A percentile compares a stretch with the other conserved stretches of the same genome.
Conservation (phyloP, 2,329 filamentous ascomycete genomes). For the Penicillium sp. region DNA sequence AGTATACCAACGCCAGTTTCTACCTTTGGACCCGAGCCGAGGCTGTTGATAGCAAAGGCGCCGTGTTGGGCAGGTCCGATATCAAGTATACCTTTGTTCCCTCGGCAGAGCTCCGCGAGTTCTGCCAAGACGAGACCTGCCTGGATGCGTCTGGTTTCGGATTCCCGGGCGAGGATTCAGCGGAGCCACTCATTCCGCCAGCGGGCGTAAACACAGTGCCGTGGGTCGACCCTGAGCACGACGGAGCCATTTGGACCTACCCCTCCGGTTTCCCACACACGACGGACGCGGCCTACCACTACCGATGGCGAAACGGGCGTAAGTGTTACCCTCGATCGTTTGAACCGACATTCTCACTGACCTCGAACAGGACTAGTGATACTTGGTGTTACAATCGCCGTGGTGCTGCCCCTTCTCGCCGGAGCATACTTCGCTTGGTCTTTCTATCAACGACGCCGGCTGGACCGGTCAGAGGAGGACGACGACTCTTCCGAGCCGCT, state of each 20-base stretch:
- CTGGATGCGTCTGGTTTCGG: conserved; percentile 29
- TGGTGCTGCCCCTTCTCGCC: conserved; percentile 7
- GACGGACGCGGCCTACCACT: conserved; percentile 1
- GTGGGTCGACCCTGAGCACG: conserved; percentile 29
- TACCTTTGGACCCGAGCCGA: conserved; percentile 34
- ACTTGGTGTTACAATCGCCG: conserved; percentile 8
- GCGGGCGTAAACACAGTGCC: conserved; percentile 31
- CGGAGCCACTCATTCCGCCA: conserved; percentile 28
- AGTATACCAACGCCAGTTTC: conserved; percentile 27
- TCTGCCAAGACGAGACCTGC: conserved; percentile 29
- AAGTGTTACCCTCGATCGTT: not conserved
- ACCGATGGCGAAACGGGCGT: conserved; percentile 8
- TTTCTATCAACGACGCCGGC: conserved; percentile 9
- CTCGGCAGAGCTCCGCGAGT: conserved; percentile 30
- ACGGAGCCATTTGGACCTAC: conserved; percentile 18
- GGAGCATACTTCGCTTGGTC: conserved; percentile 10
- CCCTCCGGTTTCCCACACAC: conserved; percentile 14
- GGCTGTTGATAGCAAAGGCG: conserved; percentile 31
- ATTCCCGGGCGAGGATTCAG: conserved; percentile 25
- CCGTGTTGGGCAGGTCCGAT: conserved; percentile 31
- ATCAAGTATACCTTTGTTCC: conserved; percentile 37
- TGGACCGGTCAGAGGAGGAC: conserved; percentile 3
- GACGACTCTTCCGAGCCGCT: conserved; percentile 17
- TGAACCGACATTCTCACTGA: conserved; percentile 1
- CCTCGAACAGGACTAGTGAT: conserved; percentile 6